Evolutionary conservation across 2,329 filamentous ascomycete species (phyloP).

Genomic region (Aspergillus phoenicis): DNA sequence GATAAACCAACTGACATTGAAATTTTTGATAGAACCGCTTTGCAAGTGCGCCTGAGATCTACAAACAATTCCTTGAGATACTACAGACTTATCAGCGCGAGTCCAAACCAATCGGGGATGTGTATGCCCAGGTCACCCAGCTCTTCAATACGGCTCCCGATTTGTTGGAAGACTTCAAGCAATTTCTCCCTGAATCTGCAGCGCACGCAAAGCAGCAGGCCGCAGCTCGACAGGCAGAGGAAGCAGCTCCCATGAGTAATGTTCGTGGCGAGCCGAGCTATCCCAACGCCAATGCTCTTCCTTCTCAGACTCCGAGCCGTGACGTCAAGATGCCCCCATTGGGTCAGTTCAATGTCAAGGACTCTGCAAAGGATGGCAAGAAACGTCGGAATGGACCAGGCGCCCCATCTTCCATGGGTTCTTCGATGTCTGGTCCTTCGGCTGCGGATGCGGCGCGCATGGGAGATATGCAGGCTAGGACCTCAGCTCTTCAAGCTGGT

Average conservation of each 20-base stretch:
- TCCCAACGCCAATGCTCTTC: constrained; percentile 43
- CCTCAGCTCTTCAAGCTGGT: constrained; percentile 41
- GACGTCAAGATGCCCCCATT: constrained; percentile 80
- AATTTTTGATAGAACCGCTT: constrained; percentile 75
- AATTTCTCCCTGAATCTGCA: constrained; percentile 91
- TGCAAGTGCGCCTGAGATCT: constrained; percentile 93
- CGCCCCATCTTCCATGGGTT: constrained; percentile 36
- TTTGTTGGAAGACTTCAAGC: constrained; percentile 96
- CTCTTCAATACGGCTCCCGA: constrained; percentile 93
- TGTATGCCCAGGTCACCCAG: constrained; percentile 94
- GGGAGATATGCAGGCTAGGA: constrained; percentile 38
- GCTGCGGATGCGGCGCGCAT: constrained; percentile 35
- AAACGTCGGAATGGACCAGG: constrained; percentile 70
- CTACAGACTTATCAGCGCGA: constrained; percentile 97
- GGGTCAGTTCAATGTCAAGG: constrained; percentile 86
- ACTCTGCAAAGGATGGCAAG: constrained; percentile 85
- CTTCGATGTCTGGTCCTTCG: constrained; percentile 38
- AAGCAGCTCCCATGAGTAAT: constrained; percentile 68
- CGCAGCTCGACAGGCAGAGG: constrained; percentile 65
- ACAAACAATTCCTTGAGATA: constrained; percentile 98
- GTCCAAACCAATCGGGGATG: constrained; percentile 97
- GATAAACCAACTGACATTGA: not conserved
- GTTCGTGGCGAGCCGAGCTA: constrained; percentile 58
- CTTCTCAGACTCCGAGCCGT: constrained; percentile 55
- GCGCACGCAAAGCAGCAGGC: constrained; percentile 67